A percentile compares a stretch with the other conserved stretches of the same genome.
These are phyloP conservation scores for Parsonsia alboflavescens DNA, from an alignment of 257 asterid species.

Conservation along the genomic window DNA sequence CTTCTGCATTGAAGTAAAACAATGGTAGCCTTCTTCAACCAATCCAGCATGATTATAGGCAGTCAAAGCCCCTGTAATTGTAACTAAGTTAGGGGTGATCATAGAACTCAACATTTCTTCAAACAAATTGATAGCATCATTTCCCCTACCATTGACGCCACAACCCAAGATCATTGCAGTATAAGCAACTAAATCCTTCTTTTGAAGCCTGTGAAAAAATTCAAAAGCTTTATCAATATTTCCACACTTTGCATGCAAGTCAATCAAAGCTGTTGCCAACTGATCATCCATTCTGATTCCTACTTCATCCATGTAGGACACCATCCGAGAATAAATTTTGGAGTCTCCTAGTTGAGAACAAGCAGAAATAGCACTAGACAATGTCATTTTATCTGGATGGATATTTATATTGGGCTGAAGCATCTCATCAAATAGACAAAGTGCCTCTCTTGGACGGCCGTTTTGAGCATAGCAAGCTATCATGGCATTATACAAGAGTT, in stretches of 20 bases:
- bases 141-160: slow-evolving; percentile 71
- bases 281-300: slow-evolving; percentile 81
- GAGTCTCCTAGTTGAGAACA: slow-evolving; percentile 82
- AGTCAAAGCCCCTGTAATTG: slow-evolving; percentile 61
- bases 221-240: slow-evolving; percentile 62
- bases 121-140: slow-evolving; percentile 57
- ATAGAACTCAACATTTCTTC: slow-evolving; percentile 52
- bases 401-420: slow-evolving; percentile 29
- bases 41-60: slow-evolving; percentile 67
- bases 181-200: slow-evolving; percentile 65
- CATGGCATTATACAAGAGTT: slow-evolving; percentile 63
- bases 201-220: slow-evolving; percentile 41
- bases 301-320: slow-evolving; percentile 39
- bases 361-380: slow-evolving; percentile 70
- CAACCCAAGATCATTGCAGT: slow-evolving; percentile 87
- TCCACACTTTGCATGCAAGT: slow-evolving; percentile 76
- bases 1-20: slow-evolving; percentile 53
- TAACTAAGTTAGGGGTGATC: slow-evolving; percentile 56
- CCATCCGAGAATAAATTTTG: slow-evolving; percentile 47
- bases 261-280: slow-evolving; percentile 68
- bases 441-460: slow-evolving; percentile 61
- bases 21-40: slow-evolving; percentile 73
- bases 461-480: slow-evolving; percentile 74
- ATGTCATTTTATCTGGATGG: slow-evolving; percentile 69
- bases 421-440: slow-evolving; percentile 65